Evolutionary conservation across 2,329 filamentous ascomycete genomes (phyloP).

Genomic region (Fusarium drepaniforme): DNA sequence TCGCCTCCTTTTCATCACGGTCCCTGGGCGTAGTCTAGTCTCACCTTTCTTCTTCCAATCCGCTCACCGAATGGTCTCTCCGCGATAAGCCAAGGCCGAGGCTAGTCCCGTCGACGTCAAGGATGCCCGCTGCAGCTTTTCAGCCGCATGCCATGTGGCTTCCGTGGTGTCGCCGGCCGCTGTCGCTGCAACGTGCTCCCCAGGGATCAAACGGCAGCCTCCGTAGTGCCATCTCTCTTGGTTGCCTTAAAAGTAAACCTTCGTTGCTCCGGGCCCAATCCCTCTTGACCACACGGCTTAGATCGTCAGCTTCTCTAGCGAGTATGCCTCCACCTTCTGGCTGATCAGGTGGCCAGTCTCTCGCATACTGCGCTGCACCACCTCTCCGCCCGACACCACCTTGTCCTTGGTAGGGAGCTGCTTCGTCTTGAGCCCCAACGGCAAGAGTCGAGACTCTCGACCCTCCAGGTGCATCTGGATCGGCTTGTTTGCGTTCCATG

Average conservation of each 20-base stretch:
- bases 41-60: conserved; percentile 35
- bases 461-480: conserved; percentile 57
- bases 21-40: conserved; percentile 25
- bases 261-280: conserved; percentile 11
- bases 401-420: conserved; percentile 64
- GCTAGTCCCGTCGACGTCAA: conserved; percentile 16
- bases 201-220: not conserved
- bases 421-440: conserved; percentile 77
- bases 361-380: conserved; percentile 75
- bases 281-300: conserved; percentile 52
- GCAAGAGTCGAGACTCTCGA: conserved; percentile 67
- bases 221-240: conserved; percentile 20
- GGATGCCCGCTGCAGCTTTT: conserved; percentile 15
- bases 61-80: conserved; percentile 15
- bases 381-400: conserved; percentile 76
- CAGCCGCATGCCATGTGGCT: conserved; percentile 38
- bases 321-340: conserved; percentile 85
- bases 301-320: conserved; percentile 80
- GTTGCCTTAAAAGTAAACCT: conserved; percentile 25
- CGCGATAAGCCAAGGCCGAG: conserved; percentile 11
- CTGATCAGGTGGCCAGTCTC: conserved; percentile 84
- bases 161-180: conserved; percentile 10
- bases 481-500: conserved; percentile 55
- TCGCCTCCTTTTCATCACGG: conserved; percentile 21
- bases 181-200: conserved; percentile 22